These are phyloP conservation scores for Mycosarcoma maydis DNA, from an alignment of 1,284 basidiomycete species.

Conservation along the genomic window DNA sequence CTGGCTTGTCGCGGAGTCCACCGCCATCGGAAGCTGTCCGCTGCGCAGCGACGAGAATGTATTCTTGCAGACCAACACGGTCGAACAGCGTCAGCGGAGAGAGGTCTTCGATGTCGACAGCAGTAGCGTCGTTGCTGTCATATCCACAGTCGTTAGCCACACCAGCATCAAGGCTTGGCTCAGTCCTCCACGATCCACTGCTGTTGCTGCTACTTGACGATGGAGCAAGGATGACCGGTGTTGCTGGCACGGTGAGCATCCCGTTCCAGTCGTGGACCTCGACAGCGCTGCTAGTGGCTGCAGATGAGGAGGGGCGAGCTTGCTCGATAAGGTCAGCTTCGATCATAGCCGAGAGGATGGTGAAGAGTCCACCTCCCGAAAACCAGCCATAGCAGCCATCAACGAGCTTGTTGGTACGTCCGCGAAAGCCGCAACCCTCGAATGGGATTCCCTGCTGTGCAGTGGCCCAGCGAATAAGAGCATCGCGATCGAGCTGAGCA, in stretches of 20 bases:
- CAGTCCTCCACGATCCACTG: slow-evolving; percentile 38
- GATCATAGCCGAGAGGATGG: slow-evolving; percentile 77
- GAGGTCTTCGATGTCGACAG: slow-evolving; percentile 19
- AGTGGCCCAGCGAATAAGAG: slow-evolving; percentile 82
- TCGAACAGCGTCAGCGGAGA: slow-evolving; percentile 47
- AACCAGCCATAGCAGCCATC: slow-evolving; percentile 99
- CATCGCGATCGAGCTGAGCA: slow-evolving; percentile 73
- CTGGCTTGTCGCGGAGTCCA: slow-evolving; percentile 92
- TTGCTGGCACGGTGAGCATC: slow-evolving; percentile 31
- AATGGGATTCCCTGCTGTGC: slow-evolving; percentile 84
- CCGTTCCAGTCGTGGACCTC: slow-evolving; percentile 33
- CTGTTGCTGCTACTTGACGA: slow-evolving; percentile 6
- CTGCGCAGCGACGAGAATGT: slow-evolving; percentile 86
- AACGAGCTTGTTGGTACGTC: slow-evolving; percentile 95
- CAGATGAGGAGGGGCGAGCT: slow-evolving; percentile 11
- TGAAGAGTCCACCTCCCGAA: slow-evolving; percentile 89
- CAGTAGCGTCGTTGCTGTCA: slow-evolving; percentile 3
- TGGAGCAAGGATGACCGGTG: slow-evolving; percentile 6
- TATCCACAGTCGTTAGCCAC: slow-evolving; percentile 3
- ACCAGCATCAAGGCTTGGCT: slow-evolving; percentile 14
- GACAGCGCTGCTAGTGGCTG: slow-evolving; percentile 44
- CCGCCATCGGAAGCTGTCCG: slow-evolving; percentile 72
- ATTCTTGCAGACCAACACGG: slow-evolving; percentile 81
- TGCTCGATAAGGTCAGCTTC: slow-evolving; percentile 65
- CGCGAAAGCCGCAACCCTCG: slow-evolving; percentile 91